A percentile compares a stretch with the other conserved stretches of the same genome.
phyloP scores from a whole-genome alignment of 2,329 filamentous ascomycete species.

The Aspergillus tanneri region DNA sequence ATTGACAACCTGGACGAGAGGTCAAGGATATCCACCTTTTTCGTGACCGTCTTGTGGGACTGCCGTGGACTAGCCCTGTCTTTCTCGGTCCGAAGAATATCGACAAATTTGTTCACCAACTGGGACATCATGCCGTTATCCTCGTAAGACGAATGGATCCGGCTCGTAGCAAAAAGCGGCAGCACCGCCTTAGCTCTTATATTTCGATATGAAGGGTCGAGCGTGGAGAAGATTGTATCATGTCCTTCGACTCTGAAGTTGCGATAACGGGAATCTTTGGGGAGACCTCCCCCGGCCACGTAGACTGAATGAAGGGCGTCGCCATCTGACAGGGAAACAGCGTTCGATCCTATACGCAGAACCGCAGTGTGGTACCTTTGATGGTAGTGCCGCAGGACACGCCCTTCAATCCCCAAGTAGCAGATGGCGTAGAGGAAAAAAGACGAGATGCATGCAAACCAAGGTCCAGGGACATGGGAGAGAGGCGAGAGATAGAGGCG shows the following conservation, averaged over 20 bases:
- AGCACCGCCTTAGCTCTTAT: constrained; percentile 1
- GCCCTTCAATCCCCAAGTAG: constrained; percentile 1
- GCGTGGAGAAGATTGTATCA: constrained; percentile 4
- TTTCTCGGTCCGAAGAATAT: neutral
- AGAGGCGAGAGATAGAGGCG: neutral
- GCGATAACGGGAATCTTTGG: constrained; percentile 2
- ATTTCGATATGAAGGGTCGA: constrained; percentile 1
- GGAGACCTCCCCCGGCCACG: constrained; percentile 3
- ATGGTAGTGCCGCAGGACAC: neutral
- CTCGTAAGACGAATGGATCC: neutral
- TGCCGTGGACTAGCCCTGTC: neutral
- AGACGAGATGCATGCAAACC: neutral
- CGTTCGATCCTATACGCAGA: constrained; percentile 2
- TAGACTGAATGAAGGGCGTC: neutral
- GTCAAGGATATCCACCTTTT: constrained; percentile 1
- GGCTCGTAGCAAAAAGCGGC: neutral
- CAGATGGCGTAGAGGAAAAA: neutral
- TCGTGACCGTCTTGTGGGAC: neutral
- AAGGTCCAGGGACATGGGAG: constrained; percentile 1
- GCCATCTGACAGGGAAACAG: constrained; percentile 3
- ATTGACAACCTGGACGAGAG: neutral
- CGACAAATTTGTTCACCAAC: constrained; percentile 1
- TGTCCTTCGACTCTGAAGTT: constrained; percentile 3
- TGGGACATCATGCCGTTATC: neutral
- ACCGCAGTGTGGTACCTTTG: constrained; percentile 1